Base-by-base conservation (phyloP, 768 basidiomycete genomes). In the Termitomyces sp. region DNA sequence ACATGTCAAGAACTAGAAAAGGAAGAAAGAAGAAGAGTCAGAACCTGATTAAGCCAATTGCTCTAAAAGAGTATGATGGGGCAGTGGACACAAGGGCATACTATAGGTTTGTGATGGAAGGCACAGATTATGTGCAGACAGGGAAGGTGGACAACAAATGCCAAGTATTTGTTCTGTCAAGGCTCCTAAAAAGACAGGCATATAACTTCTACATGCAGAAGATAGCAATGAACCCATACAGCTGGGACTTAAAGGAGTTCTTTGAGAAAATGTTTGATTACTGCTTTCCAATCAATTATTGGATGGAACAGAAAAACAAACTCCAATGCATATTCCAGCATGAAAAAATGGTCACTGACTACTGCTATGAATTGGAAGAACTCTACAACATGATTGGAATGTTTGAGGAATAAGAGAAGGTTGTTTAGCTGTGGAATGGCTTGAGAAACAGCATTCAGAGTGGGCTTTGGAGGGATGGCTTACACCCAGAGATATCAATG, bases 281-380 rank as follows among this genome's bases (percentile, higher is more conserved):
- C 27, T 75, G 75, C 33, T 78, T 77, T 62, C 75, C 75, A 0
- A 50, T 67, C 0, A 63, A 73, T 39, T 76, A 67, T 46, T 34
- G 64, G 0, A 41, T 65, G 7, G 51, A 72, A 27, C 72, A 72
- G 55, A 34, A 66, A 0, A 58, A 67, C 6, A 68, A 70, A 20
- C 60, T 79, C 0, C 45, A 62, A 0, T 37, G 50, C 0, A 61
- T 56, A 8, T 55, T 46, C 1, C 76, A 79, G 49, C 58, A 65
- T 2, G 51, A 67, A 2, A 67, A 64, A 11, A 66, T 62, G 0
- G 72, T 79, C 0, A 58, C 65, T 0, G 69, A 72, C 7, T 79
- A 70, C 58, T 64, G 70, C 2, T 69, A 70, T 42, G 70, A 76
- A 44, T 51, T 79, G 0, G 67, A 73, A 24, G 71, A 70, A 15